Evolutionary conservation across 2,329 filamentous ascomycete genomes (phyloP).

Genomic region (Tolypocladium capitatum): DNA sequence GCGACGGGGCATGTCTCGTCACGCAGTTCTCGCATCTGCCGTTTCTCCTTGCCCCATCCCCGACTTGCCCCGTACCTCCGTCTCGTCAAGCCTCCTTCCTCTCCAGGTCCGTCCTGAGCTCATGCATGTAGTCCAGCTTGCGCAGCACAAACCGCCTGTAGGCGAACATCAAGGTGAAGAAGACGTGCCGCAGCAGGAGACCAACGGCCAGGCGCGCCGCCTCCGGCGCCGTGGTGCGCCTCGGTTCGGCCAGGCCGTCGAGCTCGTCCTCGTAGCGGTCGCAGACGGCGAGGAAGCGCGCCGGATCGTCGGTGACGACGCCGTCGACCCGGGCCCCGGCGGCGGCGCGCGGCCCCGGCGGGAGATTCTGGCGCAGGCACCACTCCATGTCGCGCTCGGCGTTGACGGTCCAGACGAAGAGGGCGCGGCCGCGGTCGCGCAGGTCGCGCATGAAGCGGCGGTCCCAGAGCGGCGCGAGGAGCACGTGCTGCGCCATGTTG

Average conservation of each 20-base stretch:
- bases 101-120: slow-evolving; percentile 8
- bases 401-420: slow-evolving; percentile 85
- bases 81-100: slow-evolving; percentile 1
- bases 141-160: slow-evolving; percentile 11
- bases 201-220: slow-evolving; percentile 7
- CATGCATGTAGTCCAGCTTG: slow-evolving; percentile 15
- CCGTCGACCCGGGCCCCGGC: too few relatives aligned
- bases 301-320: slow-evolving; percentile 75
- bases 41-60: too few relatives aligned
- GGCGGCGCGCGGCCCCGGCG: too few relatives aligned
- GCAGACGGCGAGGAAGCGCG: slow-evolving; percentile 50
- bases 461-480: slow-evolving; percentile 55
- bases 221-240: slow-evolving; percentile 4
- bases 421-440: slow-evolving; percentile 31
- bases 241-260: slow-evolving; percentile 10
- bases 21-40: background rate
- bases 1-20: background rate
- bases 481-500: slow-evolving; percentile 58
- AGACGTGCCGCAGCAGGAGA: slow-evolving; percentile 8
- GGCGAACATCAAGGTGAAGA: slow-evolving; percentile 12
- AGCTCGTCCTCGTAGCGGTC: slow-evolving; percentile 22
- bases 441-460: slow-evolving; percentile 50
- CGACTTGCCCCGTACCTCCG: too few relatives aligned
- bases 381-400: slow-evolving; percentile 67
- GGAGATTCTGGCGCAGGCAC: slow-evolving; percentile 38